Evolutionary conservation across 495 filamentous ascomycete genomes (phyloP).

Genomic region (Aspergillus diversus): DNA sequence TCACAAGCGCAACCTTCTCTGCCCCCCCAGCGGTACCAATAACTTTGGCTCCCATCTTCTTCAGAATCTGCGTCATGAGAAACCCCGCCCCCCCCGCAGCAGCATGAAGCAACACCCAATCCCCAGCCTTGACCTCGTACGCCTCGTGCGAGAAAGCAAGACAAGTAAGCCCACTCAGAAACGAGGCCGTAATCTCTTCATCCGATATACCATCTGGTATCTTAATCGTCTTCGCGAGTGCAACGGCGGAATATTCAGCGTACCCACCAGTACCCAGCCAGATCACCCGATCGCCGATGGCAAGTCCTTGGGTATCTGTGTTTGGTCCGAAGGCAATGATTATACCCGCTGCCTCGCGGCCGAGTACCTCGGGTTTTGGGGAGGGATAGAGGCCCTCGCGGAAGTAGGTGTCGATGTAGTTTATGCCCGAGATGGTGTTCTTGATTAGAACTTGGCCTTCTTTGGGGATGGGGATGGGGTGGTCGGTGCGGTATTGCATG

Average conservation of each 20-base stretch:
- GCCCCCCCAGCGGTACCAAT: constrained; percentile 81
- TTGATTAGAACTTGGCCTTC: background rate
- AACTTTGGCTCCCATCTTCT: constrained; percentile 70
- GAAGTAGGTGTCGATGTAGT: background rate
- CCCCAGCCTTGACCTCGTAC: constrained; percentile 70
- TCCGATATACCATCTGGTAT: constrained; percentile 67
- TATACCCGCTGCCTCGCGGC: constrained; percentile 77
- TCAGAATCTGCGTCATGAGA: constrained; percentile 76
- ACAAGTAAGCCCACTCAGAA: constrained; percentile 87
- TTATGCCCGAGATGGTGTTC: background rate
- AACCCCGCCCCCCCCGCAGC: constrained; percentile 88
- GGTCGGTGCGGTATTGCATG: background rate
- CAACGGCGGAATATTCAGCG: constrained; percentile 74
- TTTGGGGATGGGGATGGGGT: background rate
- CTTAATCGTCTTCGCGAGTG: constrained; percentile 58
- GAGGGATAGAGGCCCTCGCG: constrained; percentile 48
- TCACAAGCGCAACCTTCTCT: constrained; percentile 74
- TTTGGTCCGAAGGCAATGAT: constrained; percentile 57
- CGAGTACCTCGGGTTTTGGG: constrained; percentile 79
- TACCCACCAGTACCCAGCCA: constrained; percentile 68
- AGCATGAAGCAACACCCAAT: constrained; percentile 88
- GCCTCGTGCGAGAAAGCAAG: constrained; percentile 80
- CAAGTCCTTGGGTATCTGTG: constrained; percentile 49
- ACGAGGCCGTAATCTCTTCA: constrained; percentile 65
- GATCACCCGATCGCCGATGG: constrained; percentile 68